phyloP scores from a whole-genome alignment of 2,329 filamentous ascomycete species.

The Colletotrichum sp. region DNA sequence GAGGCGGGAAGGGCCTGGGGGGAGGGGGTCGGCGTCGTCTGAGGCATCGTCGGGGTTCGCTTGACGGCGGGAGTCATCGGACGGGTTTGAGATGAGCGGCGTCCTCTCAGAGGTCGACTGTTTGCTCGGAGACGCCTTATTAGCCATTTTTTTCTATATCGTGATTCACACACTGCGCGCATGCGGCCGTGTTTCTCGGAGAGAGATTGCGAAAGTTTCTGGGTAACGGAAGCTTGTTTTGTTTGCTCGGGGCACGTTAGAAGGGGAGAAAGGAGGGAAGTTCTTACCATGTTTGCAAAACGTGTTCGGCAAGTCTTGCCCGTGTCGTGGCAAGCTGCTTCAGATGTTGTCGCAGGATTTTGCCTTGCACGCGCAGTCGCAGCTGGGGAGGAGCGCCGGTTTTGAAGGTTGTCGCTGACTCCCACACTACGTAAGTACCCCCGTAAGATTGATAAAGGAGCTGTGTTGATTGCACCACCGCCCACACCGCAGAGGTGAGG shows the following conservation, averaged over 20 bases:
- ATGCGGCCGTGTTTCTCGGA: background rate
- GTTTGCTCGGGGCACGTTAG: background rate
- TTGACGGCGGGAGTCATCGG: background rate
- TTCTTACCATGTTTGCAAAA: background rate
- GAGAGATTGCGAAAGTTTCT: background rate
- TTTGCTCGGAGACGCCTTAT: conserved; percentile 36
- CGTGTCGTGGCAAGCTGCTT: background rate
- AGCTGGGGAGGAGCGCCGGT: background rate
- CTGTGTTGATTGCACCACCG: background rate
- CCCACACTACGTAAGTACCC: background rate
- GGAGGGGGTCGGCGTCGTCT: conserved; percentile 8
- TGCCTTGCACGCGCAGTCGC: background rate
- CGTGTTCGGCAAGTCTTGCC: background rate
- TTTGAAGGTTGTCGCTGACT: background rate
- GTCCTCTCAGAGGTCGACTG: conserved; percentile 45
- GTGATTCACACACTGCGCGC: background rate
- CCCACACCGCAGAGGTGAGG: background rate
- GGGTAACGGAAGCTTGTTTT: background rate
- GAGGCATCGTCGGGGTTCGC: conserved; percentile 30
- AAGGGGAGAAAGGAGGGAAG: background rate
- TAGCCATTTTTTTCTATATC: background rate
- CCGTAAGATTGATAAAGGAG: background rate
- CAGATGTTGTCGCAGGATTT: background rate
- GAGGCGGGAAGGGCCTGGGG: conserved; percentile 46
- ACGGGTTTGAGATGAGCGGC: conserved; percentile 44